These are phyloP conservation scores for Starmerella tilneyi DNA, from an alignment of 805 yeast genomes.

Conservation along the genomic window DNA sequence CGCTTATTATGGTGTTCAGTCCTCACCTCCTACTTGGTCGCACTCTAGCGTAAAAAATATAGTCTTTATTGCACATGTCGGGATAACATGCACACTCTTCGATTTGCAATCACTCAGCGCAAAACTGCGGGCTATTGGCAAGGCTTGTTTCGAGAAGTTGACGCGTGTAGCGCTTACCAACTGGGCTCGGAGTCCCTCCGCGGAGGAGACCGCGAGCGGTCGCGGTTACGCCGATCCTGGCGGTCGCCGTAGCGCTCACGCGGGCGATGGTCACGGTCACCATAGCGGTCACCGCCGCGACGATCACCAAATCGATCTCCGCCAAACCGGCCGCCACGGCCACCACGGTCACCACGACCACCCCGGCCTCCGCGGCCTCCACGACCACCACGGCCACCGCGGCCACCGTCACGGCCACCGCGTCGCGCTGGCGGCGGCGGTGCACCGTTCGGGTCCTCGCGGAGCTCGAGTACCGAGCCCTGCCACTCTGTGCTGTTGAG, in stretches of 20 bases:
- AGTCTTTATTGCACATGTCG: neutral
- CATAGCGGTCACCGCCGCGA: conserved; percentile 20
- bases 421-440: conserved; percentile 35
- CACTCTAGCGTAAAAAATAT: conserved; percentile 6
- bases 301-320: conserved; percentile 21
- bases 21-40: conserved; percentile 5
- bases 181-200: conserved; percentile 21
- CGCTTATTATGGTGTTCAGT: conserved; percentile 1
- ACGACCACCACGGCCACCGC: conserved; percentile 39
- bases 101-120: no score
- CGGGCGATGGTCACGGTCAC: conserved; percentile 22
- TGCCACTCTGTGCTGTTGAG: conserved; percentile 65
- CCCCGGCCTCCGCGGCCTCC: conserved; percentile 37
- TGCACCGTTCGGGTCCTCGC: conserved; percentile 48
- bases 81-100: no score
- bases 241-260: conserved; percentile 25
- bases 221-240: conserved; percentile 21
- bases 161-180: conserved; percentile 13
- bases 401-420: conserved; percentile 34
- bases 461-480: conserved; percentile 57
- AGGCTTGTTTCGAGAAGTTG: no score
- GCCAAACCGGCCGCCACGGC: conserved; percentile 21
- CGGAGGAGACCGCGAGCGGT: conserved; percentile 24
- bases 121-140: no score
- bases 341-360: conserved; percentile 23